Evolutionary conservation across 2,329 filamentous ascomycete species (phyloP).

Genomic region (Ampelomyces quisqualis): DNA sequence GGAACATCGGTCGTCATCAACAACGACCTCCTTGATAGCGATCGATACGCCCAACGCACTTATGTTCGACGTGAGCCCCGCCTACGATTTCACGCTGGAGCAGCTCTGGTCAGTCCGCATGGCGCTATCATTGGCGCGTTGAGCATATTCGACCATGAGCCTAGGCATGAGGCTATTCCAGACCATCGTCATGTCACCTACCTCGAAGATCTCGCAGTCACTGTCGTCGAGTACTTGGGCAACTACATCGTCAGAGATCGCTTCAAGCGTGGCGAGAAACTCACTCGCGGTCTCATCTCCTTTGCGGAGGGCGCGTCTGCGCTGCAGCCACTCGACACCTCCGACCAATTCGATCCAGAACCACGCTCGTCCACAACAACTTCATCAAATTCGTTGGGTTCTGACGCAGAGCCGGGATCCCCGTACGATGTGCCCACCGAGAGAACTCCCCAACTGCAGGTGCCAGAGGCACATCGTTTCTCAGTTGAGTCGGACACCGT

Average conservation of each 20-base stretch:
- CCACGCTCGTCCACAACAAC: background rate
- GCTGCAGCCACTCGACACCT: conserved; percentile 14
- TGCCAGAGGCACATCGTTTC: background rate
- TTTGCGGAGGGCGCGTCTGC: conserved; percentile 31
- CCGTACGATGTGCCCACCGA: background rate
- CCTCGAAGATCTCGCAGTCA: conserved; percentile 26
- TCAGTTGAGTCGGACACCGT: background rate
- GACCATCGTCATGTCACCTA: conserved; percentile 12
- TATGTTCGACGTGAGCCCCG: conserved; percentile 4
- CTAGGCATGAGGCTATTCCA: conserved; percentile 13
- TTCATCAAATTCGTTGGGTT: background rate
- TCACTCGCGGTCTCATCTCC: conserved; percentile 34
- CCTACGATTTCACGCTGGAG: conserved; percentile 29
- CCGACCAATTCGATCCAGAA: background rate
- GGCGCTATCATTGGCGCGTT: conserved; percentile 27
- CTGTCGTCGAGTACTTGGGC: conserved; percentile 27
- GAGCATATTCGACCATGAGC: conserved; percentile 26
- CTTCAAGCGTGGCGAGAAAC: conserved; percentile 27
- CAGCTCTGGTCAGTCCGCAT: conserved; percentile 22
- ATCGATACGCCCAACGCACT: conserved; percentile 12
- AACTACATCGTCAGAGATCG: conserved; percentile 28
- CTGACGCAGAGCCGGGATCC: background rate
- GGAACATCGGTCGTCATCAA: background rate
- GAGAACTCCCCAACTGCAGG: background rate
- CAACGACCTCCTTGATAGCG: background rate